These are phyloP conservation scores for Leishmania tarentolae DNA, from an alignment of 208 protist genomes.

Conservation along the genomic window DNA sequence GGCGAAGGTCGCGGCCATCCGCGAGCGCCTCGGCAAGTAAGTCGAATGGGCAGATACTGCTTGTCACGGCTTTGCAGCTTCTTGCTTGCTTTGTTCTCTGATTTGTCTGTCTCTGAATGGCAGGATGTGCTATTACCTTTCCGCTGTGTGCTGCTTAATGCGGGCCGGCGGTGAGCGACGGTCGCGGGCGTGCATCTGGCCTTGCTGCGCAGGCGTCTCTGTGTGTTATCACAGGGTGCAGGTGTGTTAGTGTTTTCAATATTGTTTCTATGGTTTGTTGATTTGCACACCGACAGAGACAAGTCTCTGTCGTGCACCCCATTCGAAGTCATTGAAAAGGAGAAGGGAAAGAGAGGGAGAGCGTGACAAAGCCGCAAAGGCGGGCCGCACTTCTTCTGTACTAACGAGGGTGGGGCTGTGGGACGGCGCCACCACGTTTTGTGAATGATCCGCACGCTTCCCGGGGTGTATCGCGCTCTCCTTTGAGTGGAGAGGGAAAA, in stretches of 20 bases:
- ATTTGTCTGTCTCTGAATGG: no score
- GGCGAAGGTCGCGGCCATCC: conserved; percentile 57
- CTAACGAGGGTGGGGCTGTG: neutral
- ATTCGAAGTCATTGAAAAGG: neutral
- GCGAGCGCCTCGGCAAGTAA: conserved; percentile 55
- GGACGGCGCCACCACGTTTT: neutral
- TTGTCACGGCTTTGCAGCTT: neutral
- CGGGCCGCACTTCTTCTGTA: neutral
- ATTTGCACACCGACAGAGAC: neutral
- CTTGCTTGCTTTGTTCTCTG: no score
- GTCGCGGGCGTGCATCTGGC: neutral
- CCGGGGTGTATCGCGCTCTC: no score
- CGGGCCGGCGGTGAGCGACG: no score
- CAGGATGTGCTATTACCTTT: no score
- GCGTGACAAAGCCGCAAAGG: neutral
- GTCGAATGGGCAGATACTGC: neutral
- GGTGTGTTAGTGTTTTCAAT: neutral
- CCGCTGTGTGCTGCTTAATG: no score
- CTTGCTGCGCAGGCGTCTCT: neutral
- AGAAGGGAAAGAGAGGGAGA: neutral
- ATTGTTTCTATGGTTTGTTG: neutral
- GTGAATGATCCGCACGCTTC: no score
- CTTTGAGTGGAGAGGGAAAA: neutral
- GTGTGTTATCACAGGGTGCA: neutral
- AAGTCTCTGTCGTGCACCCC: neutral